Base-by-base conservation (phyloP, 805 yeast genomes). In the Pichia rugopelliculosa region DNA sequence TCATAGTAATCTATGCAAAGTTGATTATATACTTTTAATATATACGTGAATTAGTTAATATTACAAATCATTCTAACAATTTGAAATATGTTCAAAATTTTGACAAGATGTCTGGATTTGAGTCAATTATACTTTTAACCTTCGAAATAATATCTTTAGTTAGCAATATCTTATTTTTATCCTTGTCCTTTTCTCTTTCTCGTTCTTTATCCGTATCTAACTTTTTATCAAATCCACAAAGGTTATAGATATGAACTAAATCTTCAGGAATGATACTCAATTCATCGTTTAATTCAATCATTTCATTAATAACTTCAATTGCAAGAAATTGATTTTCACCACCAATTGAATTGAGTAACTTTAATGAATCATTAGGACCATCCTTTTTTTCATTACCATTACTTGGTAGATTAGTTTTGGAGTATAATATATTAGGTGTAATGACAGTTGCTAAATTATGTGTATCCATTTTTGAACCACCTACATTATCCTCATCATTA, bases 391-490 rank as follows among this genome's bases (percentile, higher is more conserved):
- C 43, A 17, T 4, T 21, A 21, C 15, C 7, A n/a, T 6, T 10
- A 20, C 24, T 15, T 10, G 23, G 22, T 5, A 6, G 15, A 22
- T 36, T 27, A 22, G 37, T 34, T 17, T 33, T 76, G 1, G 83
- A 66, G 56, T 83, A 84, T 37, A 95, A 71, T 40, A 93, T 82
- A 59, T 90, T 93, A 1, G 99, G 99, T 0, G 97, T 86, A 43
- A 93, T 75, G 3, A 93, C 99, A 0, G 98, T 93, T 2, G 99
- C 96, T 53, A 93, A 73, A 63, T 93, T 93, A 61, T 89, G 96
- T 30, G 86, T 79, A 62, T 91, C 97, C 99, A 93, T 93, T 68
- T 91, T 93, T 3, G 97, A 88, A 0, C 93, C 93, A 23, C 81
- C 78, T 55, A 86, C 90, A 56, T 88, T 95, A 59, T 89, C 97